These are phyloP conservation scores for Blastocystis sp. DNA, from an alignment of 352 stramenopile species.

Conservation along the genomic window DNA sequence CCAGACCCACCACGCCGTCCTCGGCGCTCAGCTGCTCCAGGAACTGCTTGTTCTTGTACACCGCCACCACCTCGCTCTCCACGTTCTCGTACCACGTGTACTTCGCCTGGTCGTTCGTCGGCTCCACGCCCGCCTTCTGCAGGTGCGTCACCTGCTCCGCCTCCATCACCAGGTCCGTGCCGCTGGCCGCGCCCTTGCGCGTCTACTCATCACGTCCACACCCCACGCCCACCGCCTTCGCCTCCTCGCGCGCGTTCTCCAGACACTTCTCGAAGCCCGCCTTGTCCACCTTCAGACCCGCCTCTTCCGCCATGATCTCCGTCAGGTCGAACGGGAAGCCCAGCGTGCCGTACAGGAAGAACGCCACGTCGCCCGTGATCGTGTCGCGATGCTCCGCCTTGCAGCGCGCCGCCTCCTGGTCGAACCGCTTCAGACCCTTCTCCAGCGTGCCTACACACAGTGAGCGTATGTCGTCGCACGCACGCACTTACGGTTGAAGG, in stretches of 20 bases:
- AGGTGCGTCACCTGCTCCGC: slow-evolving; percentile 88
- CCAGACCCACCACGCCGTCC: slow-evolving; percentile 82
- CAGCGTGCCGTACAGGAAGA: slow-evolving; percentile 97
- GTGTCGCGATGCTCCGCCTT: slow-evolving; percentile 71
- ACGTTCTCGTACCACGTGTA: slow-evolving; percentile 78
- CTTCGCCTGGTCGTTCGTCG: slow-evolving; percentile 88
- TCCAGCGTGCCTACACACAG: slow-evolving; percentile 75
- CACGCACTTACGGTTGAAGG: slow-evolving; percentile 79
- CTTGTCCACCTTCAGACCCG: slow-evolving; percentile 78
- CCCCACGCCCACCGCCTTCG: slow-evolving; percentile 77
- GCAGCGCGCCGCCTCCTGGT: slow-evolving; percentile 77
- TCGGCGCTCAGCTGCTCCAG: slow-evolving; percentile 78
- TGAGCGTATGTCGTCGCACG: slow-evolving; percentile 68
- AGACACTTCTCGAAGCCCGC: slow-evolving; percentile 85
- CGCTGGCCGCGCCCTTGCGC: slow-evolving; percentile 72
- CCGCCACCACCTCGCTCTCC: slow-evolving; percentile 80
- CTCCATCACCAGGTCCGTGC: slow-evolving; percentile 84
- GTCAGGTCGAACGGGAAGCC: slow-evolving; percentile 98
- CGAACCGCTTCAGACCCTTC: slow-evolving; percentile 83
- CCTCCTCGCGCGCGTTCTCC: slow-evolving; percentile 81
- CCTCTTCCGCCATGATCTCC: slow-evolving; percentile 85
- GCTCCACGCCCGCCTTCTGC: slow-evolving; percentile 77
- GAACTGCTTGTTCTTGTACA: slow-evolving; percentile 83
- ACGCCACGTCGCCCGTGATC: slow-evolving; percentile 86
- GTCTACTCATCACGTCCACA: slow-evolving; percentile 66